Base-by-base conservation (phyloP, 1,139 yeast genomes). In the Magnusiomyces paraingens region DNA sequence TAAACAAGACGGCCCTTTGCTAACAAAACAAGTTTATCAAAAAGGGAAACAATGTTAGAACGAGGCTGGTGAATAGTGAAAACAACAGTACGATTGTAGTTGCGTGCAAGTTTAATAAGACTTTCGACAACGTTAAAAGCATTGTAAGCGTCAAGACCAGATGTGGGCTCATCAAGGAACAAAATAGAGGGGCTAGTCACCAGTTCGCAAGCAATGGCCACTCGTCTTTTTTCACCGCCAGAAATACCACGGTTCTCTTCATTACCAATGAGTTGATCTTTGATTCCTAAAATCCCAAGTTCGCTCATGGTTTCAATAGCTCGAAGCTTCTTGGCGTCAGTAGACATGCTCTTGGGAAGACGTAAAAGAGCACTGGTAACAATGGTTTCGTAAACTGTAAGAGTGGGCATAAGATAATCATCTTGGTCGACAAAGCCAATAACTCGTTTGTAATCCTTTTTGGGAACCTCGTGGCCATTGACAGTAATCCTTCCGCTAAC, bases 351-450 rank as follows among this genome's bases (percentile, higher is more conserved):
- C 59, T 85, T 77, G 5, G 99, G 99, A 57, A 93, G 75, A 61
- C 98, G 78, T 57, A 93, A 75, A 57, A 93, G 72, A 0, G 99
- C 99, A 73, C 95, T 86, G 64, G 90, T 90, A 59, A 91, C 76
- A 42, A 93, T 95, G 0, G 98, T 93, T 70, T 93, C 99, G 66
- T 86, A 93, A 1, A 93, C 99, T 0, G 99, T 91, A 58, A 93
- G 75, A 0, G 99, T 93, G 6, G 98, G 95, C 61, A 93, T 79
- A 58, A 93, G 74, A 59, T 82, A 86, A 66, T 91, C 97, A 63
- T 93, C 97, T 70, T 93, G 99, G 67, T 93, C 98, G n/a, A 93
- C 99, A 75, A 90, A 93, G 0, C 98, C 99, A 58, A 86, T 82
- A 14, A 89, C 79, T 61, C 84, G 83, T 57, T 79, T 77, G 65